Conservation (phyloP, 2,329 filamentous ascomycete genomes). For the Fusarium dimerum region DNA sequence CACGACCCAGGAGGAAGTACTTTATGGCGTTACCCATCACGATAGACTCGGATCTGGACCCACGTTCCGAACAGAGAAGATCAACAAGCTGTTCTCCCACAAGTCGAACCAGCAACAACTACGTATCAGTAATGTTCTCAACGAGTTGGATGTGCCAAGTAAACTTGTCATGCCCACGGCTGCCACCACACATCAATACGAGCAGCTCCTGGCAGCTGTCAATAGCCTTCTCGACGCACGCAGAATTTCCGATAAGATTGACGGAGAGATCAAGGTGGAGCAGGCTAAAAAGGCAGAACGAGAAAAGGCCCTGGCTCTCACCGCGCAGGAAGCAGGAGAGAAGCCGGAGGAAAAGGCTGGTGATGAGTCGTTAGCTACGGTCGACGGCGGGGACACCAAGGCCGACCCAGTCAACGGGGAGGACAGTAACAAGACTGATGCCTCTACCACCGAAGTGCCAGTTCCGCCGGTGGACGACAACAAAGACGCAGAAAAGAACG, state of each 20-base stretch:
- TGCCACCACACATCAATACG: conserved; percentile 71
- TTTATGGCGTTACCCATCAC: conserved; percentile 83
- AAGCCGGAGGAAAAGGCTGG: conserved; percentile 12
- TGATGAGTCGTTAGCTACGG: conserved; percentile 13
- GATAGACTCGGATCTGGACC: conserved; percentile 85
- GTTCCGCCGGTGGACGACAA: conserved; percentile 19
- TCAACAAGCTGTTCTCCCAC: conserved; percentile 75
- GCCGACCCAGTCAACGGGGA: neutral
- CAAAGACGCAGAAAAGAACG: conserved; percentile 30
- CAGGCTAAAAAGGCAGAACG: conserved; percentile 57
- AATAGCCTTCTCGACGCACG: conserved; percentile 69
- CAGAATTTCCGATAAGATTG: conserved; percentile 75
- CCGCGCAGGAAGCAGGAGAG: conserved; percentile 9
- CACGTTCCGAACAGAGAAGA: conserved; percentile 82
- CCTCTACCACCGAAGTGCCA: conserved; percentile 6
- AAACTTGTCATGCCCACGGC: conserved; percentile 74
- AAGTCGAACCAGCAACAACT: conserved; percentile 75
- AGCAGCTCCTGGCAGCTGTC: conserved; percentile 68
- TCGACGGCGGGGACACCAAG: conserved; percentile 22
- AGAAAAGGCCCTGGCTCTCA: conserved; percentile 39
- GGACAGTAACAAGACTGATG: conserved; percentile 10
- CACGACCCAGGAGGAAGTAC: conserved; percentile 70
- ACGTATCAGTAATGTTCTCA: conserved; percentile 72
- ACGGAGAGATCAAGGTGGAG: conserved; percentile 67
- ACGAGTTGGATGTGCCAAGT: conserved; percentile 69